These are phyloP conservation scores for Ophiobolus disseminans DNA, from an alignment of 2,329 filamentous ascomycete genomes.

Conservation along the genomic window DNA sequence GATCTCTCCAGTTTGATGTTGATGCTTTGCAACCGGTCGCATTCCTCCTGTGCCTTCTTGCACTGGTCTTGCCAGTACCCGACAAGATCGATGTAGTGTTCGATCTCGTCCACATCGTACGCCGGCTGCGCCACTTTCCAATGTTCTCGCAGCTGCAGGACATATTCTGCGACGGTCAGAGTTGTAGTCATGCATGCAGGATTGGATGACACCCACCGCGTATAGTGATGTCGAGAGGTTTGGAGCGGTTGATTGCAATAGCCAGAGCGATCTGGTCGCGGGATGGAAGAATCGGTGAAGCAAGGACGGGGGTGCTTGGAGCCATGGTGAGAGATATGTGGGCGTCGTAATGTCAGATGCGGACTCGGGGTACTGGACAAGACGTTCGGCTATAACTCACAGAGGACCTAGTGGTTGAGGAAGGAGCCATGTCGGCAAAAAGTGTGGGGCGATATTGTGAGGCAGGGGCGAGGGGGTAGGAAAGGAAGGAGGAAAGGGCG, in stretches of 20 bases:
- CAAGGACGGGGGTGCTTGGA: background rate
- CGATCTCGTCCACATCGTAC: constrained; percentile 25
- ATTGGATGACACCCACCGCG: constrained; percentile 33
- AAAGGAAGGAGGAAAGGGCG: constrained; percentile 5
- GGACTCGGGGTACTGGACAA: too few relatives aligned
- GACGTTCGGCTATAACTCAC: too few relatives aligned
- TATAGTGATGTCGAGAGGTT: constrained; percentile 43
- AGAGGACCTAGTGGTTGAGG: too few relatives aligned
- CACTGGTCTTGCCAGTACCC: constrained; percentile 48
- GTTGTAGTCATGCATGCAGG: too few relatives aligned
- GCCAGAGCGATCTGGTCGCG: constrained; percentile 42
- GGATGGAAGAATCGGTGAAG: constrained; percentile 21
- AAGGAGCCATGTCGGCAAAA: too few relatives aligned
- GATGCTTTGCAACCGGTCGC: constrained; percentile 26
- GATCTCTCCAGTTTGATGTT: constrained; percentile 38
- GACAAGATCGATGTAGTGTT: constrained; percentile 50
- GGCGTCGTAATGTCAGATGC: too few relatives aligned
- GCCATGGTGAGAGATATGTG: too few relatives aligned
- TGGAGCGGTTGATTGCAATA: constrained; percentile 48
- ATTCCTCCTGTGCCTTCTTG: constrained; percentile 29
- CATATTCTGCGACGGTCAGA: constrained; percentile 36
- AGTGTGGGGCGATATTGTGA: background rate
- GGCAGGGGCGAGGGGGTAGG: background rate
- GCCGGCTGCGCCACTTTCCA: constrained; percentile 30
- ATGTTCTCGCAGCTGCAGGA: constrained; percentile 46